Conservation (phyloP, 2,329 filamentous ascomycete species). For the Penicillium sp. region DNA sequence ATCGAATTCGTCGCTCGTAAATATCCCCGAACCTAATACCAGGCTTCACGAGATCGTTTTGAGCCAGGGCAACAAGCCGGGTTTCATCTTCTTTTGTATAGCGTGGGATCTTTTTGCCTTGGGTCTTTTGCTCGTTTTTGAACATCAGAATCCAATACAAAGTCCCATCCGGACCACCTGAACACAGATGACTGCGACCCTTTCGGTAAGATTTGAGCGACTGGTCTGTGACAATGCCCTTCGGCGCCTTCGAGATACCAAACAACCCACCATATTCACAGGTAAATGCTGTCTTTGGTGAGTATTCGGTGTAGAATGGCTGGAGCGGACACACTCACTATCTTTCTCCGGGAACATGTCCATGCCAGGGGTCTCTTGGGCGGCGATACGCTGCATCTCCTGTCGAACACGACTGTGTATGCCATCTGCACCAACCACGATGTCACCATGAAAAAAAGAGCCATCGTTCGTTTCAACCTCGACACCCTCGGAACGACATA, state of each 20-base stretch:
- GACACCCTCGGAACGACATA: constrained; percentile 26
- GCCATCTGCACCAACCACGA: constrained; percentile 49
- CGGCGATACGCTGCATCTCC: constrained; percentile 36
- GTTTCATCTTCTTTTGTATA: constrained; percentile 9
- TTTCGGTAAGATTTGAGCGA: background rate
- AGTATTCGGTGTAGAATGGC: background rate
- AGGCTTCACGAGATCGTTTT: constrained; percentile 9
- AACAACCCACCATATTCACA: constrained; percentile 9
- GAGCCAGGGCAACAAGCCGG: background rate
- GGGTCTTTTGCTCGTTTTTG: constrained; percentile 7
- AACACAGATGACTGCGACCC: constrained; percentile 5
- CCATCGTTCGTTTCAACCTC: constrained; percentile 41
- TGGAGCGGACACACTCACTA: background rate
- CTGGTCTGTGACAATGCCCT: background rate
- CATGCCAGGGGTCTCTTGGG: constrained; percentile 5
- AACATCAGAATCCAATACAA: constrained; percentile 11
- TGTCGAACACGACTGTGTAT: constrained; percentile 44
- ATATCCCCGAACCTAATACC: constrained; percentile 11
- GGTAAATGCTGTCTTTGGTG: constrained; percentile 2
- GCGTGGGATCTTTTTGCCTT: constrained; percentile 5
- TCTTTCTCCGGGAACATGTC: constrained; percentile 10
- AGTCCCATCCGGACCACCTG: background rate
- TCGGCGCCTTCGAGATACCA: constrained; percentile 4
- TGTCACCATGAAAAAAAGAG: constrained; percentile 36
- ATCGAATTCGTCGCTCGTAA: background rate